Conservation (phyloP, 305 asterid genomes). For the Ajuga reptans region DNA sequence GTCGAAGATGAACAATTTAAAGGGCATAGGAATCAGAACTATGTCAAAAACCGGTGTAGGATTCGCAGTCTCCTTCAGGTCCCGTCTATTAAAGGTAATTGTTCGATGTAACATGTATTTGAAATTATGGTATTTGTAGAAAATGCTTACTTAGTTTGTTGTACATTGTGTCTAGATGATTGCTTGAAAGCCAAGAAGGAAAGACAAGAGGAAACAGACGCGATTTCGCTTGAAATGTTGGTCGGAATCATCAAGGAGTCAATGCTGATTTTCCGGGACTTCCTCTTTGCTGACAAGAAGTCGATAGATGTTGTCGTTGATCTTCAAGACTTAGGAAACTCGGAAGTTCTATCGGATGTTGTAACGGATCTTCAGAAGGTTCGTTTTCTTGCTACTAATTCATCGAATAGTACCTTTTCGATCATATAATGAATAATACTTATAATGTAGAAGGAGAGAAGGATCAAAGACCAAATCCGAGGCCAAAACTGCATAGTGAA, state of each 20-base stretch:
- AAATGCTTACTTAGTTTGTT: not conserved
- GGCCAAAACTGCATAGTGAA: slow-evolving; percentile 65
- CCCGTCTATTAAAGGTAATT: slow-evolving; percentile 60
- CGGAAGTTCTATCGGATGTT: slow-evolving; percentile 34
- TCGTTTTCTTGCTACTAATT: not conserved
- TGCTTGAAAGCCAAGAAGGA: slow-evolving; percentile 41
- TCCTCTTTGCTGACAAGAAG: slow-evolving; percentile 55
- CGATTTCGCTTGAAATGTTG: slow-evolving; percentile 39
- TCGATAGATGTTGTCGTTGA: slow-evolving; percentile 20
- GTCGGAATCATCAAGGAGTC: slow-evolving; percentile 40
- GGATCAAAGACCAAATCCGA: slow-evolving; percentile 45
- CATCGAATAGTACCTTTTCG: no score
- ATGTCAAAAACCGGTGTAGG: slow-evolving; percentile 43
- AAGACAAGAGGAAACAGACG: slow-evolving; percentile 30
- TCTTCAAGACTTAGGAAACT: slow-evolving; percentile 22
- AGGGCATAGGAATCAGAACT: slow-evolving; percentile 54
- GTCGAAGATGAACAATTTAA: slow-evolving; percentile 70
- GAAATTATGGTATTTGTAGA: not conserved
- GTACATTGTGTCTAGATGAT: slow-evolving; percentile 45
- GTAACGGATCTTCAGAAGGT: slow-evolving; percentile 58
- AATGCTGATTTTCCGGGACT: slow-evolving; percentile 52
- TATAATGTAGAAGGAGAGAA: slow-evolving; percentile 53
- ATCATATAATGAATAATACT: no score
- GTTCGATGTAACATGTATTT: not conserved
- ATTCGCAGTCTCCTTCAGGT: slow-evolving; percentile 62